Evolutionary conservation across 2,329 filamentous ascomycete species (phyloP).

Genomic region (Xenosphaeropsis pyriputrescens): DNA sequence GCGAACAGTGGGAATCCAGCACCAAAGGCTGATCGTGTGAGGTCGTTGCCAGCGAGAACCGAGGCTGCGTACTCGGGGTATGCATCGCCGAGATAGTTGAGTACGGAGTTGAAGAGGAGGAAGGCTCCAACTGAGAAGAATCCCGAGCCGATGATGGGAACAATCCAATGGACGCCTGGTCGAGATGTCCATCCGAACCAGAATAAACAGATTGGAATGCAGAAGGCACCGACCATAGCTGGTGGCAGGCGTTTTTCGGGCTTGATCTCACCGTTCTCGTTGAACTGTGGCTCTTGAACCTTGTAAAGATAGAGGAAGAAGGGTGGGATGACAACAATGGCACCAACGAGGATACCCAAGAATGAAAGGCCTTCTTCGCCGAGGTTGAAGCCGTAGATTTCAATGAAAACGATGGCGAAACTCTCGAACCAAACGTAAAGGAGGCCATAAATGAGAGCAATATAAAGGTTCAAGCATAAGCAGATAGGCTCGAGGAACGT

Average conservation of each 20-base stretch:
- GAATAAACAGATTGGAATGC: conserved; percentile 43
- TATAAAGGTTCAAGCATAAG: conserved; percentile 45
- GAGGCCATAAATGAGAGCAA: conserved; percentile 43
- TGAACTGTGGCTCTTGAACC: conserved; percentile 30
- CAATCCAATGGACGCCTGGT: conserved; percentile 37
- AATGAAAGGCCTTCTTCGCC: conserved; percentile 44
- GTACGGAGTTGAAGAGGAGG: conserved; percentile 29
- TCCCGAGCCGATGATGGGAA: conserved; percentile 31
- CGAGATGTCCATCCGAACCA: conserved; percentile 40
- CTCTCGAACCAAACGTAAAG: conserved; percentile 51
- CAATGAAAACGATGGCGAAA: conserved; percentile 43
- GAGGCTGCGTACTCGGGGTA: conserved; percentile 30
- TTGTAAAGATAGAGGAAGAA: conserved; percentile 35
- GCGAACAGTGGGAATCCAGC: conserved; percentile 21
- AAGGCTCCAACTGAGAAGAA: conserved; percentile 26
- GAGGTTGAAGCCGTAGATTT: conserved; percentile 41
- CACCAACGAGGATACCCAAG: conserved; percentile 33
- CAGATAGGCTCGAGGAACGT: conserved; percentile 45
- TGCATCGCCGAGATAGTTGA: conserved; percentile 63
- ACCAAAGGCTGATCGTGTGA: conserved; percentile 19
- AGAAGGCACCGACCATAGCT: conserved; percentile 34
- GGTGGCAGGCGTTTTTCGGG: conserved; percentile 37
- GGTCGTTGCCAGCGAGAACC: conserved; percentile 22
- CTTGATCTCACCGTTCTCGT: conserved; percentile 27
- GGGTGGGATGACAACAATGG: conserved; percentile 31